Base-by-base conservation (phyloP, 2,329 filamentous ascomycete genomes). In the Alternaria sp. region DNA sequence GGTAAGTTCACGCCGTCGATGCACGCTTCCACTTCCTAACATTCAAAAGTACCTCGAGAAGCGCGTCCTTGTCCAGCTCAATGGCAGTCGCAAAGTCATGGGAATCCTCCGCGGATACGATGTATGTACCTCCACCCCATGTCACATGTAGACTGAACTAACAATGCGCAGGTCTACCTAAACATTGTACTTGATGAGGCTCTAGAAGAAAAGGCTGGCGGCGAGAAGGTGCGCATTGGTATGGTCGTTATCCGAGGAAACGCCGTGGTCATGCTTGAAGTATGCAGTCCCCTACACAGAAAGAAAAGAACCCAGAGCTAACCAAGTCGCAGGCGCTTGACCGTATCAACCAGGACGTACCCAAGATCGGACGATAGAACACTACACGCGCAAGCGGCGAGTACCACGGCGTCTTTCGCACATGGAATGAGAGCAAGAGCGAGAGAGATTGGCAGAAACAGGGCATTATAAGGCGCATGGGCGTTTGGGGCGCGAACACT, bases 181-280 rank as follows among this genome's bases (percentile, higher is more conserved):
- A 99, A 99, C 81, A 93, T 99, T 75, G 95, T 99, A 41, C 86
- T 99, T 24, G 96, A 99, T 78, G 95, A 99, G 71, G 94, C 95
- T 21, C 88, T 97, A 45, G 95, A 99, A 79, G 93, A 97, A 83
- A 97, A 96, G 80, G 85, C 90, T 21, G 91, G 91, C 62, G 93
- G 93, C 60, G 93, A 96, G 82, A 97, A 97, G 81, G 88, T 91
- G 67, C 86, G 88, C 71, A 85, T 98, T 60, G 95, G 95, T 76
- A 97, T 96, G 90, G 91, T 96, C 61, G 94, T 97, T 66, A 97
- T 99, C 73, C 91, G 96, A 70, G 95, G 95, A 65, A 99, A 99
- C 81, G 97, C 94, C 2, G 93, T 99, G 26, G 93, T 99, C 55
- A 97, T 99, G 94, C 86, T 99, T 55, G 96, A 99, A 81, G 92